Evolutionary conservation across 352 stramenopile species (phyloP).

Genomic region (Globisporangium camurandrum): DNA sequence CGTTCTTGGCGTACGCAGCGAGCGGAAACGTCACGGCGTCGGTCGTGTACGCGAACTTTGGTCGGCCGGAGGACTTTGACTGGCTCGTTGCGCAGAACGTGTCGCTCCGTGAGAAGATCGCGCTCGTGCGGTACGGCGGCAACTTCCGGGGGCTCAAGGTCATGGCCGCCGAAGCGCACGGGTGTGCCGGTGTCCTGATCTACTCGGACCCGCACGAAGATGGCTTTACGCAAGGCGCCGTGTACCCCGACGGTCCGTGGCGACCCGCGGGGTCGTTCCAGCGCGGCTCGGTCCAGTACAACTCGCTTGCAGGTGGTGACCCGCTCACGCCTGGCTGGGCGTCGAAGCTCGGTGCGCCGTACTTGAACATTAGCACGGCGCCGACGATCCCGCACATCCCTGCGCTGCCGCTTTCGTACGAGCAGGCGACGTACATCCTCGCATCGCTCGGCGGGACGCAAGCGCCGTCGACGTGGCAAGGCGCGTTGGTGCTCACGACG

Average conservation of each 20-base stretch:
- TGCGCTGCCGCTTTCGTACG: slow-evolving; percentile 69
- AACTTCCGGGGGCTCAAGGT: slow-evolving; percentile 79
- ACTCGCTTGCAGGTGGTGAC: slow-evolving; percentile 66
- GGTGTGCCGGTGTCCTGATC: slow-evolving; percentile 76
- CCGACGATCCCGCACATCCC: slow-evolving; percentile 63
- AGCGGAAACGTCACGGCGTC: slow-evolving; percentile 63
- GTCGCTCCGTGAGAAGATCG: slow-evolving; percentile 71
- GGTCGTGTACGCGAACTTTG: slow-evolving; percentile 88
- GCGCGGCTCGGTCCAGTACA: slow-evolving; percentile 80
- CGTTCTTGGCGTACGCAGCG: slow-evolving; percentile 80
- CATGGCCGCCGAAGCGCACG: slow-evolving; percentile 71
- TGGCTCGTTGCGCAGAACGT: slow-evolving; percentile 62
- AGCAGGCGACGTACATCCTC: slow-evolving; percentile 73
- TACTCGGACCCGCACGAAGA: slow-evolving; percentile 87
- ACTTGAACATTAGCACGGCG: slow-evolving; percentile 33
- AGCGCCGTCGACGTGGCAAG: slow-evolving; percentile 50
- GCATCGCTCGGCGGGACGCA: slow-evolving; percentile 45
- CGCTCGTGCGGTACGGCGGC: slow-evolving; percentile 76
- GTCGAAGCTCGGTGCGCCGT: slow-evolving; percentile 31
- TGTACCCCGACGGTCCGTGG: slow-evolving; percentile 81
- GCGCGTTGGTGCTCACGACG: slow-evolving; percentile 39
- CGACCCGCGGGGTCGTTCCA: slow-evolving; percentile 72
- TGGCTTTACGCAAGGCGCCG: slow-evolving; percentile 47
- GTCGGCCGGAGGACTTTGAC: slow-evolving; percentile 72
- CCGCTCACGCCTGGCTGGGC: slow-evolving; percentile 45